Percentiles rank a stretch among this genome's conserved stretches.
Conservation (phyloP, 2,329 filamentous ascomycete genomes). For the Stagonosporopsis rhizophila region DNA sequence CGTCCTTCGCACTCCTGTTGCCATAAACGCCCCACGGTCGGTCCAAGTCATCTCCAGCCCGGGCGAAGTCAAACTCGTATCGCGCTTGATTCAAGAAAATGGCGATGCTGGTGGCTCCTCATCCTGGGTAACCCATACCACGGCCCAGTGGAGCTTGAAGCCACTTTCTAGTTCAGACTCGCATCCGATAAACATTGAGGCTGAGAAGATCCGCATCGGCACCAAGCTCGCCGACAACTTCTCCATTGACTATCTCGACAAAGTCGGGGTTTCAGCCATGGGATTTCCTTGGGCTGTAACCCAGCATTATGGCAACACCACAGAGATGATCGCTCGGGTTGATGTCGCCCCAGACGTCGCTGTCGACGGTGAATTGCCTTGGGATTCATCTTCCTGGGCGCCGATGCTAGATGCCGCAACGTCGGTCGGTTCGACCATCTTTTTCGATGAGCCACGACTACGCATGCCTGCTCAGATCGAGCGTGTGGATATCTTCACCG, state of each 20-base stretch:
- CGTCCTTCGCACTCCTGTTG: slow-evolving; percentile 45
- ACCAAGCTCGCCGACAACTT: slow-evolving; percentile 39
- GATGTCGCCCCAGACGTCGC: slow-evolving; percentile 38
- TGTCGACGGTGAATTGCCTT: slow-evolving; percentile 20
- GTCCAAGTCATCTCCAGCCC: slow-evolving; percentile 42
- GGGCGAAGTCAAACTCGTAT: slow-evolving; percentile 9
- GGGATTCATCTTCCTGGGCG: slow-evolving; percentile 48
- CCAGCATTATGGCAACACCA: slow-evolving; percentile 47
- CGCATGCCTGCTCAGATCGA: slow-evolving; percentile 48
- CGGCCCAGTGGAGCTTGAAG: slow-evolving; percentile 6
- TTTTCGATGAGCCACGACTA: slow-evolving; percentile 45
- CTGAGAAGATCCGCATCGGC: slow-evolving; percentile 36
- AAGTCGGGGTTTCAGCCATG: slow-evolving; percentile 51
- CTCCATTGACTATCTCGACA: slow-evolving; percentile 48
- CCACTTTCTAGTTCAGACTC: neutral
- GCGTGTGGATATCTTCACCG: slow-evolving; percentile 29
- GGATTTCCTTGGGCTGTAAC: slow-evolving; percentile 52
- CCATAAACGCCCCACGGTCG: slow-evolving; percentile 39
- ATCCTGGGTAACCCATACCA: slow-evolving; percentile 17
- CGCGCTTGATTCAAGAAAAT: slow-evolving; percentile 11
- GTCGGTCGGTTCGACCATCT: slow-evolving; percentile 52
- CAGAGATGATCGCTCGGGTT: slow-evolving; percentile 51
- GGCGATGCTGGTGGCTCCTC: slow-evolving; percentile 7
- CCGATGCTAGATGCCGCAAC: slow-evolving; percentile 53
- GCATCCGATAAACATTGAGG: slow-evolving; percentile 29